Base-by-base conservation (phyloP, 2,329 filamentous ascomycete genomes). In the Drechslerella stenobrocha region DNA sequence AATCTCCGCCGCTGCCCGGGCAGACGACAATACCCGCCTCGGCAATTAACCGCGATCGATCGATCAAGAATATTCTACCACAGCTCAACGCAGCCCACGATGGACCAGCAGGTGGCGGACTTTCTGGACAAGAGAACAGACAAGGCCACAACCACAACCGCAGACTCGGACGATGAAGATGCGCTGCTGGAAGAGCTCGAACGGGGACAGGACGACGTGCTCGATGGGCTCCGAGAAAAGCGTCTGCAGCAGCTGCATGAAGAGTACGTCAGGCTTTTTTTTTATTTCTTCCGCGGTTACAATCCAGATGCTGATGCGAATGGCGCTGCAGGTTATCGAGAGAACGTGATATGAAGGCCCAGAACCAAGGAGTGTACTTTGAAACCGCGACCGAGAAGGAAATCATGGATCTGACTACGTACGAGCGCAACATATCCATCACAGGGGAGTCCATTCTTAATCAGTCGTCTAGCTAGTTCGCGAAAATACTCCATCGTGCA, bases 301-400 rank as follows among this genome's bases (percentile, higher is more conserved):
- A 46, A 35, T 15, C 32, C 2, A 40, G 34, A 20, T 13, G n/a
- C n/a, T 46, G 32, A 13, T 51, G 45, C 37, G 9, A 59, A 18
- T 18, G 15, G 32, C 28, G 52, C 7, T 30, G 18, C 32, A 73
- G 72, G 53, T 48, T 82, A 66, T 74, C 78, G 35, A 78, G 80
- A 42, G 81, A 81, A 50, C 81, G 81, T 69, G 74, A 77, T 8
- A 78, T 83, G 74, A 79, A 79, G 65, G 78, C 76, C 34, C 77
- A 77, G 63, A 79, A 79, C 7, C 80, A 82, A 73, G 82, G 82
- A 35, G 78, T 74, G 7, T 84, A 82, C 72, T 76, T 76, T 4
- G 81, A 83, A 72, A 80, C 83, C 73, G 82, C 80, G 71, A 81
- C 83, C 56, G 82, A 84, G 74, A 83, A 83, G 74, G 75, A 77